Percentiles rank a stretch among this genome's conserved stretches.
Evolutionary conservation across 495 filamentous ascomycete species (phyloP).

Genomic region (Evernia prunastri): DNA sequence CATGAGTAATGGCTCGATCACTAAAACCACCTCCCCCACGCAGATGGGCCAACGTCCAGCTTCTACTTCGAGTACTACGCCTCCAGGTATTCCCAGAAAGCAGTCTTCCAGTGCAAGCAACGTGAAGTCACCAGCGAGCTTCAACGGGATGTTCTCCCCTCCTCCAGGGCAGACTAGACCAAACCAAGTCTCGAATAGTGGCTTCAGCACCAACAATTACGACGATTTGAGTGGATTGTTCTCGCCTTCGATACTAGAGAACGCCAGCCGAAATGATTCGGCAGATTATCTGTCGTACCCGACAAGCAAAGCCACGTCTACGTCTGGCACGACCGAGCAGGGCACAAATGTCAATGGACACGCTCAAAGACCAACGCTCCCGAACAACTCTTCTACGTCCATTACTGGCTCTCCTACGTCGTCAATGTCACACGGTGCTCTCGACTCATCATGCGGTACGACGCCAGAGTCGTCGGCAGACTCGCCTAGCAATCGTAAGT

Average conservation of each 20-base stretch:
- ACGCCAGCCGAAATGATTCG: conserved; percentile 24
- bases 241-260: conserved; percentile 41
- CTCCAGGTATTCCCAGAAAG: conserved; percentile 25
- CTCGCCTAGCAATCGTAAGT: conserved; percentile 38
- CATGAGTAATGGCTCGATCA: conserved; percentile 42
- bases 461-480: conserved; percentile 61
- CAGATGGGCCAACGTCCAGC: conserved; percentile 26
- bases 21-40: conserved; percentile 25
- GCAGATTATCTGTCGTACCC: conserved; percentile 23
- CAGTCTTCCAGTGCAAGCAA: conserved; percentile 26
- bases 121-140: conserved; percentile 10
- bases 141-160: conserved; percentile 12
- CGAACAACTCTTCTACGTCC: conserved; percentile 26
- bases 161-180: conserved; percentile 6
- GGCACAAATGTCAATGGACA: conserved; percentile 19
- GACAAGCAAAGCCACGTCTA: conserved; percentile 11
- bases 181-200: conserved; percentile 22
- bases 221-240: conserved; percentile 39
- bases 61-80: conserved; percentile 26
- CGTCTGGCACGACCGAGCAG: conserved; percentile 12
- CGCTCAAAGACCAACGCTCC: conserved; percentile 19
- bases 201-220: conserved; percentile 34
- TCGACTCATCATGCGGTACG: conserved; percentile 75
- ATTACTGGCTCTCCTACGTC: conserved; percentile 53
- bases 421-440: conserved; percentile 38